phyloP scores from a whole-genome alignment of 495 filamentous ascomycete species.

The Daldinia decipiens region DNA sequence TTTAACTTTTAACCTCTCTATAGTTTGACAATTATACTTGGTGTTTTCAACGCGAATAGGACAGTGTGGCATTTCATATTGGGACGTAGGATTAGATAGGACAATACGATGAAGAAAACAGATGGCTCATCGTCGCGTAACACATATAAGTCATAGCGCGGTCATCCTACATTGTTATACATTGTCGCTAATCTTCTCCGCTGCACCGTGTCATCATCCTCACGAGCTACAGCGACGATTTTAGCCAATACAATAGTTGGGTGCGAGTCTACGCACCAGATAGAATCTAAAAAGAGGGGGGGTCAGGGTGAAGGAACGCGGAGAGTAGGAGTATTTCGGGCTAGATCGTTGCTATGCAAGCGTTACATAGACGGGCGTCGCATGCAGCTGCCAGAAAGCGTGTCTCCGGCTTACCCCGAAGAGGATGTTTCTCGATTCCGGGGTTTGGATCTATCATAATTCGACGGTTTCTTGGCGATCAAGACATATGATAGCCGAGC shows the following conservation, averaged over 20 bases:
- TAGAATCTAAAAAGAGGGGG: constrained; percentile 16
- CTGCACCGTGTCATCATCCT: constrained; percentile 35
- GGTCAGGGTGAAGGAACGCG: constrained; percentile 24
- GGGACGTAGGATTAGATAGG: not conserved
- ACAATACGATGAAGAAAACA: not conserved
- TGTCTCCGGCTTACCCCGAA: constrained; percentile 39
- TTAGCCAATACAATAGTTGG: constrained; percentile 23
- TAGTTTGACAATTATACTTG: not conserved
- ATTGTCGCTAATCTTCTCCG: constrained; percentile 34
- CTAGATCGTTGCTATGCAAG: constrained; percentile 33
- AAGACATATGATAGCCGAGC: constrained; percentile 31
- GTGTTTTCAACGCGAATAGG: not conserved
- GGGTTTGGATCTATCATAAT: constrained; percentile 44
- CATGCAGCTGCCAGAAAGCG: constrained; percentile 43
- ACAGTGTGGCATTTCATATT: not conserved
- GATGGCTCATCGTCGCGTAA: constrained; percentile 2
- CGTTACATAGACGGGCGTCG: constrained; percentile 28
- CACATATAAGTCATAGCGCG: constrained; percentile 4
- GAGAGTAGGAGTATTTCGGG: constrained; percentile 30
- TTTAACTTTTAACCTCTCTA: not conserved
- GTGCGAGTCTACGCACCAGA: constrained; percentile 9
- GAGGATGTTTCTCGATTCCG: constrained; percentile 31
- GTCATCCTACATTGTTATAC: constrained; percentile 31
- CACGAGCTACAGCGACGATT: constrained; percentile 14
- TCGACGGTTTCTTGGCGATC: constrained; percentile 42